Conservation (phyloP, 371 early-diverging fungal species). For the Rhizopus stolonifer region DNA sequence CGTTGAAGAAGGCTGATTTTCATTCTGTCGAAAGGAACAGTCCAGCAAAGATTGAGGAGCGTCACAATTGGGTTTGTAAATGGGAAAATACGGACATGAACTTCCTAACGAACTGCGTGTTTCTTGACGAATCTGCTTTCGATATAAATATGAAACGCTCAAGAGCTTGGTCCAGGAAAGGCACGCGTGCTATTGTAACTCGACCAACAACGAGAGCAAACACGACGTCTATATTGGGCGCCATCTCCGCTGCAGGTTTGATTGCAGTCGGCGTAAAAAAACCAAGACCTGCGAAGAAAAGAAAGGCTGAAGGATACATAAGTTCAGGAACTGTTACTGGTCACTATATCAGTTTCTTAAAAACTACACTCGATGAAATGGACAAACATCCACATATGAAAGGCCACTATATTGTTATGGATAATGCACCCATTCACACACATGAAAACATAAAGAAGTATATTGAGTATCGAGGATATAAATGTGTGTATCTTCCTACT, state of each 20-base stretch:
- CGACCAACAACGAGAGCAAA: conserved; percentile 20
- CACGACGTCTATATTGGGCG: conserved; percentile 15
- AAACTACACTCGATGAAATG: conserved; percentile 15
- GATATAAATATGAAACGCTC: conserved; percentile 16
- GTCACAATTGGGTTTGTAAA: conserved; percentile 9
- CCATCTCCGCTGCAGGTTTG: conserved; percentile 15
- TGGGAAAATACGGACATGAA: conserved; percentile 15
- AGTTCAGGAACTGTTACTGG: conserved; percentile 7
- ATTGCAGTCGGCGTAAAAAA: conserved; percentile 14
- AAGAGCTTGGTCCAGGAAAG: conserved; percentile 14
- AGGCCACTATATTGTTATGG: conserved; percentile 10
- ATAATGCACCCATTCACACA: conserved; percentile 15
- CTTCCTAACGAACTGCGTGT: conserved; percentile 13
- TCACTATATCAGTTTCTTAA: conserved; percentile 13
- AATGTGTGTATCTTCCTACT: conserved; percentile 20
- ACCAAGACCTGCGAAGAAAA: conserved; percentile 15
- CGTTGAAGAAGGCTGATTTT: conserved; percentile 17
- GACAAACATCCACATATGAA: conserved; percentile 12
- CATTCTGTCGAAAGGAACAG: conserved; percentile 16
- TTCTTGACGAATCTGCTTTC: conserved; percentile 20
- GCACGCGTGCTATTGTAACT: conserved; percentile 10
- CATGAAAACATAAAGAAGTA: conserved; percentile 22
- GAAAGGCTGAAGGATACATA: conserved; percentile 13
- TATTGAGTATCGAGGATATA: conserved; percentile 21
- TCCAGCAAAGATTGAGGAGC: conserved; percentile 12